phyloP scores from a whole-genome alignment of 2,329 filamentous ascomycete species.

The Thermochaetoides dissita region DNA sequence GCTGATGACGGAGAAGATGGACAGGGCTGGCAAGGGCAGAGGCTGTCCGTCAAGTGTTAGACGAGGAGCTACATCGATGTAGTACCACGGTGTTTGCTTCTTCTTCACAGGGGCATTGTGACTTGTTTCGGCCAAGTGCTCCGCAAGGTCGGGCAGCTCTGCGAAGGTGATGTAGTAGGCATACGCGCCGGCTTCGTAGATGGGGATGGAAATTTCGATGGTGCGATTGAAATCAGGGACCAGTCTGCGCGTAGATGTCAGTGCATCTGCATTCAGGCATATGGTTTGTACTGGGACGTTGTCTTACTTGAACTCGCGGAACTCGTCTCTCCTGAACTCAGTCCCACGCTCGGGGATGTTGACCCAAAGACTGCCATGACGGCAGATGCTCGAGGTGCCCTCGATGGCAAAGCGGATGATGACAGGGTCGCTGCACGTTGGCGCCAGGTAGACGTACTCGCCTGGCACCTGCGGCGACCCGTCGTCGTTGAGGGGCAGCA shows the following conservation, averaged over 20 bases:
- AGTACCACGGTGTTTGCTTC: conserved; percentile 64
- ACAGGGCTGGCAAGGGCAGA: conserved; percentile 74
- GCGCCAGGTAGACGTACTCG: conserved; percentile 81
- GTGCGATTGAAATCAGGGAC: conserved; percentile 84
- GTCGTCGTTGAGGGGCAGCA: conserved; percentile 81
- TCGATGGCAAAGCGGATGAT: conserved; percentile 80
- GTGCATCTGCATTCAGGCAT: neutral
- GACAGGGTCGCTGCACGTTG: conserved; percentile 59
- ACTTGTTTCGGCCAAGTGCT: conserved; percentile 33
- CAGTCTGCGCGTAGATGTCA: conserved; percentile 41
- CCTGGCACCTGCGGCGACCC: conserved; percentile 81
- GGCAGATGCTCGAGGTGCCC: conserved; percentile 88
- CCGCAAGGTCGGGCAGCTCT: conserved; percentile 65
- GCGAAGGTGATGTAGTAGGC: conserved; percentile 90
- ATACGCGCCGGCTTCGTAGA: conserved; percentile 73
- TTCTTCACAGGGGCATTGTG: conserved; percentile 34
- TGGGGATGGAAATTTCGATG: conserved; percentile 78
- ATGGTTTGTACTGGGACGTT: neutral
- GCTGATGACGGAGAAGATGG: conserved; percentile 85
- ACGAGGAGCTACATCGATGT: conserved; percentile 82
- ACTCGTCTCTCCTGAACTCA: conserved; percentile 63
- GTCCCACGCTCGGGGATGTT: conserved; percentile 73
- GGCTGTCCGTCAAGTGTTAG: conserved; percentile 59
- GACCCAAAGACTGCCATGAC: conserved; percentile 88
- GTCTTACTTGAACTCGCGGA: conserved; percentile 72